phyloP scores from a whole-genome alignment of 192 early-diverging fungal species.

The Rhizophagus clarus region DNA sequence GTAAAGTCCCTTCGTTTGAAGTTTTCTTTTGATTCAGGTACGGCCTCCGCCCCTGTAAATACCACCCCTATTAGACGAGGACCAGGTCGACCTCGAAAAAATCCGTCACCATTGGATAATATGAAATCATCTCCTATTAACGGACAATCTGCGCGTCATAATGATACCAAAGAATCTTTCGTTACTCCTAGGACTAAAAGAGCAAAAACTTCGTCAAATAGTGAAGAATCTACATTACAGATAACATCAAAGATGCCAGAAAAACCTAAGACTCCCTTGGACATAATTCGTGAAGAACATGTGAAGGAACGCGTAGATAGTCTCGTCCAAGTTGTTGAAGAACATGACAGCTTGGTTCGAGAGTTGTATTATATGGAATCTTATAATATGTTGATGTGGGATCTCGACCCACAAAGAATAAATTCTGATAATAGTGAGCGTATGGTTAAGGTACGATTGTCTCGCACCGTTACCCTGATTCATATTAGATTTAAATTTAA shows the following conservation, averaged over 20 bases:
- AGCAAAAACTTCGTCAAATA: conserved; percentile 26
- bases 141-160: not conserved
- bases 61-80: conserved; percentile 18
- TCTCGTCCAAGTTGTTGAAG: conserved; percentile 50
- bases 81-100: conserved; percentile 28
- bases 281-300: conserved; percentile 38
- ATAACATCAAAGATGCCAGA: not conserved
- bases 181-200: not conserved
- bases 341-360: conserved; percentile 55
- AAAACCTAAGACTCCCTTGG: conserved; percentile 45
- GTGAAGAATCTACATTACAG: not conserved
- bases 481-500: conserved; percentile 7
- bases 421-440: conserved; percentile 56
- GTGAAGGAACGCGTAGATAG: conserved; percentile 44
- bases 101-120: not conserved
- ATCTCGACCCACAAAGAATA: conserved; percentile 51
- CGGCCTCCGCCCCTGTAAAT: not conserved
- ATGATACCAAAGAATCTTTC: not conserved
- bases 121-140: conserved; percentile 1
- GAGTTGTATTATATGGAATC: conserved; percentile 64
- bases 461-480: not conserved
- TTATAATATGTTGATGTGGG: conserved; percentile 50
- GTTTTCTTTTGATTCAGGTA: not conserved
- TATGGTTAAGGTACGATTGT: conserved; percentile 50
- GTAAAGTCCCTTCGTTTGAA: not conserved